Percentiles rank a stretch among this genome's conserved stretches.
These are phyloP conservation scores for Tylopilus subfusipes DNA, from an alignment of 768 basidiomycete genomes.

Conservation along the genomic window DNA sequence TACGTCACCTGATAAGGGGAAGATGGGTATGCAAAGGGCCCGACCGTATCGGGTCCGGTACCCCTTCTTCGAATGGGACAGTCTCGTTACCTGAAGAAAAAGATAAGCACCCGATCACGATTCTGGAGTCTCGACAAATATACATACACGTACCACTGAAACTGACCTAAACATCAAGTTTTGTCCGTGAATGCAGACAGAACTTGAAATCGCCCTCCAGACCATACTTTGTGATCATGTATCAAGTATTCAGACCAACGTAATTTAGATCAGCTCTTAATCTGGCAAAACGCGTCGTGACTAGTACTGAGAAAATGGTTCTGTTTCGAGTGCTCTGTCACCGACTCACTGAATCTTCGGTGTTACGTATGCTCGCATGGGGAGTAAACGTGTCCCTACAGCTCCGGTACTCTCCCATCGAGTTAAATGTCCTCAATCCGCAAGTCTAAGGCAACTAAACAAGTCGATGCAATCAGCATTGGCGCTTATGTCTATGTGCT, in stretches of 20 bases:
- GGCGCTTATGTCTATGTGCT: too few relatives aligned
- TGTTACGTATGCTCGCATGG: background rate
- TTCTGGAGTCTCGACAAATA: background rate
- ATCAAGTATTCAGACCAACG: too few relatives aligned
- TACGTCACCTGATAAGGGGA: conserved; percentile 4
- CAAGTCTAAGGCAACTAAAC: background rate
- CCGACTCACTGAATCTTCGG: background rate
- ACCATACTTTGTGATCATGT: too few relatives aligned
- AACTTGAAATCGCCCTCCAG: too few relatives aligned
- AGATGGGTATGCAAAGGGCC: background rate
- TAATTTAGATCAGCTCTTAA: too few relatives aligned
- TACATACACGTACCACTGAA: background rate
- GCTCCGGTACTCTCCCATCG: background rate
- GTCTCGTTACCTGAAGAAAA: background rate
- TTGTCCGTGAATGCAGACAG: too few relatives aligned
- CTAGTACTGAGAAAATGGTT: conserved; percentile 1
- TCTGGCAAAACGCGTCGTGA: too few relatives aligned
- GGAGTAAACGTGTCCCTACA: background rate
- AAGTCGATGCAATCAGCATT: background rate
- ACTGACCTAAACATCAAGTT: too few relatives aligned
- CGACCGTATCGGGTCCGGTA: conserved; percentile 13
- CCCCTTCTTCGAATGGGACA: background rate
- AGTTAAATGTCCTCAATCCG: background rate
- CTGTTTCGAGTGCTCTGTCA: background rate
- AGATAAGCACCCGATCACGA: background rate